Percentiles rank a stretch among this genome's conserved stretches.
Conservation (phyloP, 1,284 basidiomycete genomes). For the Sparassis latifolia region DNA sequence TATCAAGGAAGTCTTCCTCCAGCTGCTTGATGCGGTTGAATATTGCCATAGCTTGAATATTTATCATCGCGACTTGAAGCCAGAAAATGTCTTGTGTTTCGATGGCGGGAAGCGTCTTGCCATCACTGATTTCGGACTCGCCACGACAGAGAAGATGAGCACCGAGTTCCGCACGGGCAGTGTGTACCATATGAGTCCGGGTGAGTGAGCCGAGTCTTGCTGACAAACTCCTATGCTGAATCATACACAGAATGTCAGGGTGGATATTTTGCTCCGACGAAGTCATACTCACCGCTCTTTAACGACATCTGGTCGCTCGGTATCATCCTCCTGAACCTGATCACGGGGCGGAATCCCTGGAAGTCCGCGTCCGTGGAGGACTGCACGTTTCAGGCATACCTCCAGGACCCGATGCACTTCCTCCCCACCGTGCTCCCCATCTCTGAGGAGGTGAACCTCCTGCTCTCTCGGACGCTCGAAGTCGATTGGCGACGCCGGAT, state of each 20-base stretch:
- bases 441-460: conserved; percentile 60
- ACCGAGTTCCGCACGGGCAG: conserved; percentile 94
- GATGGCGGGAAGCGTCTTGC: conserved; percentile 77
- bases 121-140: conserved; percentile 95
- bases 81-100: conserved; percentile 93
- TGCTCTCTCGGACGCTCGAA: conserved; percentile 66
- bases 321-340: conserved; percentile 92
- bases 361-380: conserved; percentile 84
- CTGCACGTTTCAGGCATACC: conserved; percentile 71
- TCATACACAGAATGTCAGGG: conserved; percentile 81
- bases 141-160: conserved; percentile 84
- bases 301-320: conserved; percentile 99
- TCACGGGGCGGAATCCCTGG: conserved; percentile 96
- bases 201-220: conserved; percentile 35
- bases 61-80: conserved; percentile 96
- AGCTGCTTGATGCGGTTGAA: conserved; percentile 91
- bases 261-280: conserved; percentile 62
- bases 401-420: conserved; percentile 57
- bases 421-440: conserved; percentile 72
- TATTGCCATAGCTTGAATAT: conserved; percentile 86
- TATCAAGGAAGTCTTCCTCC: conserved; percentile 85
- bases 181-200: conserved; percentile 95
- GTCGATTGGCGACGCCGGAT: conserved; percentile 67
- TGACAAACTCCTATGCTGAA: conserved; percentile 6
- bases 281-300: conserved; percentile 78